Conservation (phyloP, 2,329 filamentous ascomycete genomes). For the Phaeosphaeriaceae sp. region DNA sequence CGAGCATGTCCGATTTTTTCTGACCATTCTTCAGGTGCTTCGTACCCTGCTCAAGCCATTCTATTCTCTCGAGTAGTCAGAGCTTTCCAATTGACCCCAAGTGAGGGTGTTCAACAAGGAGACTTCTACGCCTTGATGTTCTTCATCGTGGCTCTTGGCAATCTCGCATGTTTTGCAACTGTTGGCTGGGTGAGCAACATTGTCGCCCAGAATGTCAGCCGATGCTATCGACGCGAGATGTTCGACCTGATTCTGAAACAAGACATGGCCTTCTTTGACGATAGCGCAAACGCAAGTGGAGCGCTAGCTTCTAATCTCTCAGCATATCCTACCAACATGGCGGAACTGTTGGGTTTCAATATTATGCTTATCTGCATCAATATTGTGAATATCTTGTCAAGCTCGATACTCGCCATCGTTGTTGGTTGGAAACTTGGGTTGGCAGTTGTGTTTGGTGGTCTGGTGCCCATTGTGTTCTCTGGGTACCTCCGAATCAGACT, state of each 20-base stretch:
- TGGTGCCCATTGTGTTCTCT: conserved; percentile 57
- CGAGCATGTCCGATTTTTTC: conserved; percentile 11
- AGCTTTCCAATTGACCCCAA: conserved; percentile 54
- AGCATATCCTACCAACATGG: conserved; percentile 81
- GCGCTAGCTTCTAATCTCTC: conserved; percentile 73
- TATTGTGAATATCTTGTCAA: conserved; percentile 76
- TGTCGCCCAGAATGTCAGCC: conserved; percentile 50
- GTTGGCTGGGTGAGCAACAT: conserved; percentile 56
- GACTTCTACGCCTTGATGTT: conserved; percentile 65
- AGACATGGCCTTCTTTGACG: conserved; percentile 91
- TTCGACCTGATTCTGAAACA: conserved; percentile 91
- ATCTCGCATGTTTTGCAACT: conserved; percentile 53
- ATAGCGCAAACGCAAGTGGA: conserved; percentile 86
- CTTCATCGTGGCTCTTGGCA: conserved; percentile 60
- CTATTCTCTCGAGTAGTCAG: conserved; percentile 58
- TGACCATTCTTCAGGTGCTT: conserved; percentile 41
- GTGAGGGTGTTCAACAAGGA: conserved; percentile 49
- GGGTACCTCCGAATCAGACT: conserved; percentile 88
- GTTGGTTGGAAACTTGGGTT: conserved; percentile 89
- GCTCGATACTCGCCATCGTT: conserved; percentile 72
- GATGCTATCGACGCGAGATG: conserved; percentile 57
- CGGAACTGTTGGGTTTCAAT: conserved; percentile 85
- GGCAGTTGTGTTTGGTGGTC: conserved; percentile 72
- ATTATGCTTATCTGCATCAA: conserved; percentile 87
- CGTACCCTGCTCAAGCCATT: conserved; percentile 57